Conservation (phyloP, 495 filamentous ascomycete genomes). For the Clohesyomyces aquaticus region DNA sequence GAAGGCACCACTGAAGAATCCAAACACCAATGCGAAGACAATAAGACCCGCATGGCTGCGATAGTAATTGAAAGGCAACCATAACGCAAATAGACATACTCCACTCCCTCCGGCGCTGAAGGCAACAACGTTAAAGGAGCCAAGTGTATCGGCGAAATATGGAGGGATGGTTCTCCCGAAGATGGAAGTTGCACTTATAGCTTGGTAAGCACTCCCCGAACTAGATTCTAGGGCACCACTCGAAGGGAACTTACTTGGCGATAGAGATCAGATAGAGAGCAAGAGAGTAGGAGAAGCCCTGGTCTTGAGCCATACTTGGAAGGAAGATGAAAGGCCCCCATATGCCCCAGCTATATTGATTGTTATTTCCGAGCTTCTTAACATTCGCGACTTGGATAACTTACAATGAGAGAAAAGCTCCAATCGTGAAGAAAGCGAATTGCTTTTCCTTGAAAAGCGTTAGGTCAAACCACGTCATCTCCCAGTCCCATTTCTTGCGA, state of each 20-base stretch:
- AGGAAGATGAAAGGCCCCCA: conserved; percentile 7
- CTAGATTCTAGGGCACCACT: background rate
- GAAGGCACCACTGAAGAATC: conserved; percentile 7
- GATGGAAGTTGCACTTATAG: conserved; percentile 1
- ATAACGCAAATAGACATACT: background rate
- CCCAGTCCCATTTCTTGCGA: conserved; percentile 6
- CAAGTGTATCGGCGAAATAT: conserved; percentile 1
- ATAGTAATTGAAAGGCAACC: conserved; percentile 11
- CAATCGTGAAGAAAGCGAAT: conserved; percentile 2
- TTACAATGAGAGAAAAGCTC: background rate
- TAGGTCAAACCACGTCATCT: conserved; percentile 1
- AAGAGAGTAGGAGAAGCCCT: background rate
- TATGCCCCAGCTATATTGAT: conserved; percentile 1
- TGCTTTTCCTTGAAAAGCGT: background rate
- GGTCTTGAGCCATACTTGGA: background rate
- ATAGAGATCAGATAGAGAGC: conserved; percentile 11
- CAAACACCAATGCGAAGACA: conserved; percentile 7
- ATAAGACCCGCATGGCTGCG: background rate
- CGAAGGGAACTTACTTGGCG: background rate
- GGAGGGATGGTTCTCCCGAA: conserved; percentile 1
- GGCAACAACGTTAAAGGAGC: background rate
- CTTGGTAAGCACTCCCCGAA: background rate
- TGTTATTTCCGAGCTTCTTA: background rate
- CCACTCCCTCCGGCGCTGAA: background rate
- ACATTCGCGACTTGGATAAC: background rate